Conservation (phyloP, 345 rosid genomes). For the Nephelium lappaceum region DNA sequence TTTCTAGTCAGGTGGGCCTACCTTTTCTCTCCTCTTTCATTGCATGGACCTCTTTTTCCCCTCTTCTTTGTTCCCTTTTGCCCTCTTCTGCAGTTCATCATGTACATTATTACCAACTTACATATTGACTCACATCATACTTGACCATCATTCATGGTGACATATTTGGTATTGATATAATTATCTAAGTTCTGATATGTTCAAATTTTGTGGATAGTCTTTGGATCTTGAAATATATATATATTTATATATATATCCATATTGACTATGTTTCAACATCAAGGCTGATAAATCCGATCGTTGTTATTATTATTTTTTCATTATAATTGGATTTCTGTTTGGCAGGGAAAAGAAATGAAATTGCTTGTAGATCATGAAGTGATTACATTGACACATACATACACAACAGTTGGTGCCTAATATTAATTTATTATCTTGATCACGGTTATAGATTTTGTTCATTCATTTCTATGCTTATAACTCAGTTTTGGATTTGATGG, state of each 20-base stretch:
- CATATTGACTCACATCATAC: neutral
- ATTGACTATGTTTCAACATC: neutral
- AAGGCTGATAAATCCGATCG: neutral
- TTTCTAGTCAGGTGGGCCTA: conserved; percentile 84
- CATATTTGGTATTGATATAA: neutral
- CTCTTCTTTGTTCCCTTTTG: neutral
- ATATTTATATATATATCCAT: neutral
- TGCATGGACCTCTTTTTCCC: conserved; percentile 47
- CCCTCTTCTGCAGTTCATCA: neutral
- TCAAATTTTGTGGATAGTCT: neutral
- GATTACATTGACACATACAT: neutral
- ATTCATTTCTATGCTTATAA: neutral
- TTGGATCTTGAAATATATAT: conserved; percentile 7
- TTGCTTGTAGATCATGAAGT: neutral
- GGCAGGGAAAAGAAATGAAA: neutral
- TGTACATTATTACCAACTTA: neutral
- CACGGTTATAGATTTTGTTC: neutral
- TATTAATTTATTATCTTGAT: neutral
- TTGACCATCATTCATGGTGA: neutral
- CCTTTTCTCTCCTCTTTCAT: neutral
- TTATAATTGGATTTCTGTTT: neutral
- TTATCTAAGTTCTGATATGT: conserved; percentile 6
- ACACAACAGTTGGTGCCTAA: neutral
- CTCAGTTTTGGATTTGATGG: neutral
- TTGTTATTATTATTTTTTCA: conserved; percentile 6